Evolutionary conservation across 2,329 filamentous ascomycete species (phyloP), one percentile per base, ranked within the genome.

Genomic region (Fonsecaea pugnacius): DNA sequence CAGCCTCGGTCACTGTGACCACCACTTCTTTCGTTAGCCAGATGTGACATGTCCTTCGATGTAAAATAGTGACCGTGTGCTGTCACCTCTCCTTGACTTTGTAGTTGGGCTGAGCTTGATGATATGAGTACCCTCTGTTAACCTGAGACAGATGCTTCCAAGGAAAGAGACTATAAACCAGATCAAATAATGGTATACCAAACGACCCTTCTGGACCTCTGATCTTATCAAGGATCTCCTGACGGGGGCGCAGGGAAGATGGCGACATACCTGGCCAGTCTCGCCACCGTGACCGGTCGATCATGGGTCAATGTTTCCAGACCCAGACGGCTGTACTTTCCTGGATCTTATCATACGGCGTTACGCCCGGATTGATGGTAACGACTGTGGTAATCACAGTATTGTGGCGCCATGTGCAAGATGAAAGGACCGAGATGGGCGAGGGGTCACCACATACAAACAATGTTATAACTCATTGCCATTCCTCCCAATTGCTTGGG

Each of bases 221-320:
- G 12, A 24, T 10, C 27, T 35, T 24, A 27, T 24, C 36, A 27
- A 18, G 32, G 40, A 32, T 30, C 33, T 16, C 55, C 18, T 14
- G 30, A 27, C 24, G 27, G 40, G n/a, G 30, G 7, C 6, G 43
- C 38, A 58, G n/a, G 55, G 55, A 58, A 58, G 40, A 58, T 58
- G 55, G 55, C 55, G 55, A 58, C 55, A 58, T 12, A 12, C 43
- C 27, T 24, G 18, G 12, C 18, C 2, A 24, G 43, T 18, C 43
- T 24, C 18, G 43, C 43, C 43, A 48, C 8, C 21, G 8, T 10
- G 43, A 8, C 12, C 18, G 21, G 24, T 4, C 9, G 8, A 48
- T 48, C 43, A 24, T 12, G 6, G 16, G 21, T 5, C 10, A 5
- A 5, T 24, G 43, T 48, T 48, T 48, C 18, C 27, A 5, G 27